Evolutionary conservation across 768 basidiomycete genomes (phyloP).

Genomic region (Mycena pura): DNA sequence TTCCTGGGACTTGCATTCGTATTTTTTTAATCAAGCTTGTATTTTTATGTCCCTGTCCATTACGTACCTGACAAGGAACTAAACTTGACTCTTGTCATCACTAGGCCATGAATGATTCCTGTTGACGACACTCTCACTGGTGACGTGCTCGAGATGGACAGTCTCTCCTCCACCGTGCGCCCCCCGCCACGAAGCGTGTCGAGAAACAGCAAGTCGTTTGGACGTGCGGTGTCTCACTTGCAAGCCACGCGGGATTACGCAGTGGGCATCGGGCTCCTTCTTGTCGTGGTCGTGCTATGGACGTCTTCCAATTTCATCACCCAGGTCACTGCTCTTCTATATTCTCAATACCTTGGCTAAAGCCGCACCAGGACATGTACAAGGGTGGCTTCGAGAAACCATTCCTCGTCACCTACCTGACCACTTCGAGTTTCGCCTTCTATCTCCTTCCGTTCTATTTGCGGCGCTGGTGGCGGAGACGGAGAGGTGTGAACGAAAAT

Average conservation of each 20-base stretch:
- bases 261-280: slow-evolving; percentile 71
- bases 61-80: not conserved
- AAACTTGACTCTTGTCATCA: not conserved
- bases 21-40: not conserved
- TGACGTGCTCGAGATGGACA: slow-evolving; percentile 32
- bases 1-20: not conserved
- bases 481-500: slow-evolving; percentile 13
- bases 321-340: slow-evolving; percentile 54
- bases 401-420: slow-evolving; percentile 91
- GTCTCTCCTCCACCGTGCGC: slow-evolving; percentile 19
- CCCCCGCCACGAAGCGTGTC: slow-evolving; percentile 23
- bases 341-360: not conserved
- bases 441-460: slow-evolving; percentile 75
- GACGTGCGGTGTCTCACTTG: slow-evolving; percentile 2
- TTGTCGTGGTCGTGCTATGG: slow-evolving; percentile 87
- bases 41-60: not conserved
- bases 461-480: slow-evolving; percentile 34
- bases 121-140: not conserved
- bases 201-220: slow-evolving; percentile 11
- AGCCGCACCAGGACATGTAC: slow-evolving; percentile 49
- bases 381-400: slow-evolving; percentile 83
- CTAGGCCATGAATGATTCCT: slow-evolving; percentile 15
- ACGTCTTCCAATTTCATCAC: slow-evolving; percentile 88
- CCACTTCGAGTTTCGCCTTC: slow-evolving; percentile 85
- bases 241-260: slow-evolving; percentile 41